Evolutionary conservation across 768 basidiomycete species (phyloP).

Genomic region (Agrocybe praecox): DNA sequence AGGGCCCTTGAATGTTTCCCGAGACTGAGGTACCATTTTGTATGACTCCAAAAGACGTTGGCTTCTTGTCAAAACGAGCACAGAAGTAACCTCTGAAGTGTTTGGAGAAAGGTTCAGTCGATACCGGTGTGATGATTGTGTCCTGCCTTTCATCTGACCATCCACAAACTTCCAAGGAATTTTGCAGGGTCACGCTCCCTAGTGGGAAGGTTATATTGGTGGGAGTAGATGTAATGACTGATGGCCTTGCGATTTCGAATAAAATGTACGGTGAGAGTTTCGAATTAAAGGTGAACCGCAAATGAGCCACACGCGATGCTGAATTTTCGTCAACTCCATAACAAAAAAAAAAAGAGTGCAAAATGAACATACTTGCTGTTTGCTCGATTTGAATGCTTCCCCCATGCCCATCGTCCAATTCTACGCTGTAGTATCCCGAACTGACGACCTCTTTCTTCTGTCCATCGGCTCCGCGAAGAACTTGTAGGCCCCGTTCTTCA

Average conservation of each 20-base stretch:
- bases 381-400: slow-evolving; percentile 59
- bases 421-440: slow-evolving; percentile 59
- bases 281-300: slow-evolving; percentile 64
- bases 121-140: slow-evolving; percentile 62
- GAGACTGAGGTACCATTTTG: slow-evolving; percentile 41
- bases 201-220: slow-evolving; percentile 53
- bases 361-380: slow-evolving; percentile 55
- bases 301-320: slow-evolving; percentile 79
- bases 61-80: slow-evolving; percentile 56
- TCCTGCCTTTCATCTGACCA: slow-evolving; percentile 73
- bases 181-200: slow-evolving; percentile 49
- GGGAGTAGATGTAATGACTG: slow-evolving; percentile 55
- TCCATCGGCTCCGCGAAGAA: slow-evolving; percentile 33
- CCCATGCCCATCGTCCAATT: slow-evolving; percentile 53
- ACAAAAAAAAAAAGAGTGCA: background rate
- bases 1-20: slow-evolving; percentile 37
- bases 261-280: slow-evolving; percentile 48
- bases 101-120: slow-evolving; percentile 35
- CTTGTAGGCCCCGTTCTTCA: slow-evolving; percentile 55
- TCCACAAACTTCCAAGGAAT: slow-evolving; percentile 45
- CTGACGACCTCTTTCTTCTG: slow-evolving; percentile 54
- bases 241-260: slow-evolving; percentile 66
- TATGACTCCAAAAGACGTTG: slow-evolving; percentile 46
- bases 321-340: slow-evolving; percentile 1
- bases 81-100: slow-evolving; percentile 61